Conservation (phyloP, 2,329 filamentous ascomycete species). For the Colletotrichum siamense region DNA sequence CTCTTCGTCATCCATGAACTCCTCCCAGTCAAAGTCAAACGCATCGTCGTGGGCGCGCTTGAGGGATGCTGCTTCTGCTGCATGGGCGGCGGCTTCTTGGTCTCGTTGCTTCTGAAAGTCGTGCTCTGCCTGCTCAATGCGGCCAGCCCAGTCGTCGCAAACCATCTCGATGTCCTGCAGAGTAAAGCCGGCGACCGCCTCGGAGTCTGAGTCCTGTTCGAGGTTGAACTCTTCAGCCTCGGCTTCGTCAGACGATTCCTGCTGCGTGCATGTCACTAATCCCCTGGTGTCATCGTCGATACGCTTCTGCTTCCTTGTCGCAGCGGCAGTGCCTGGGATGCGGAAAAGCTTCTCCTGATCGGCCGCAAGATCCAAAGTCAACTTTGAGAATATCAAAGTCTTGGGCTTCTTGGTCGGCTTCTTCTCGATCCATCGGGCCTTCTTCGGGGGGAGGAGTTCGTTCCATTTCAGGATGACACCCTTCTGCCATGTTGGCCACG, state of each 20-base stretch:
- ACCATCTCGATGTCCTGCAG: slow-evolving; percentile 84
- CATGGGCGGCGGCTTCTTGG: slow-evolving; percentile 29
- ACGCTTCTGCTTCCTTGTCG: slow-evolving; percentile 60
- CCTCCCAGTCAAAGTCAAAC: slow-evolving; percentile 67
- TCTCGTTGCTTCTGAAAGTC: slow-evolving; percentile 37
- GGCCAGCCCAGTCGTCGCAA: slow-evolving; percentile 83
- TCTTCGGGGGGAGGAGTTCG: slow-evolving; percentile 81
- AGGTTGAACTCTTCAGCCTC: slow-evolving; percentile 49
- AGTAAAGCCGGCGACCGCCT: slow-evolving; percentile 75
- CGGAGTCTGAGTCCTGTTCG: slow-evolving; percentile 60
- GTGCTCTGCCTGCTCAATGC: slow-evolving; percentile 55
- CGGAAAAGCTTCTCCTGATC: slow-evolving; percentile 89
- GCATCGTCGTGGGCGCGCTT: slow-evolving; percentile 24
- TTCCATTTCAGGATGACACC: slow-evolving; percentile 80
- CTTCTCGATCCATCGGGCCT: slow-evolving; percentile 79
- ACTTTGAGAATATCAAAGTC: slow-evolving; percentile 83
- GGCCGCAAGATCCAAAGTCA: slow-evolving; percentile 82
- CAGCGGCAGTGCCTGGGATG: slow-evolving; percentile 66
- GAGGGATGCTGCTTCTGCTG: slow-evolving; percentile 23
- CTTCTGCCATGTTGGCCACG: slow-evolving; percentile 82
- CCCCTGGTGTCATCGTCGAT: slow-evolving; percentile 56
- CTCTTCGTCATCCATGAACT: slow-evolving; percentile 58
- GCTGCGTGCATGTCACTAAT: slow-evolving; percentile 47
- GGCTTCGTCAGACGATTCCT: slow-evolving; percentile 47
- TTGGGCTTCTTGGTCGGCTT: slow-evolving; percentile 81